A percentile compares a stretch with the other conserved stretches of the same genome.
phyloP scores from a whole-genome alignment of 352 stramenopile species.

The Pythium angustatum region DNA sequence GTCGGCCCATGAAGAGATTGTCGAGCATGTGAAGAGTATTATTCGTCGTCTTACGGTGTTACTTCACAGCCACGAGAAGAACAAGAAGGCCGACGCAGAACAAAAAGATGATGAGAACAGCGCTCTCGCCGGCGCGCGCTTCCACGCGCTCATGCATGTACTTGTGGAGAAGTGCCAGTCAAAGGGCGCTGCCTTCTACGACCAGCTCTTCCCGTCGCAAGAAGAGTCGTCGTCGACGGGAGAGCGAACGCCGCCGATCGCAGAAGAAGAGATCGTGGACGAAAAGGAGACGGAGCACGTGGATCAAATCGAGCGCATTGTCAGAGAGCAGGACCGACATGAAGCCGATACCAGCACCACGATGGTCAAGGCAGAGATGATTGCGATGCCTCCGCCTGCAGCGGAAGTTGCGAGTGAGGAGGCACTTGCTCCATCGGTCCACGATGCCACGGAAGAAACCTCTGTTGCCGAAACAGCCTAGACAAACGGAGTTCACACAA shows the following conservation, averaged over 20 bases:
- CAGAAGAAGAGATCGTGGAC: slow-evolving; percentile 10
- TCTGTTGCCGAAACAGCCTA: not conserved
- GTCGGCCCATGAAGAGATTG: slow-evolving; percentile 71
- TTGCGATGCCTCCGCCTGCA: not conserved
- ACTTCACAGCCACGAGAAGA: slow-evolving; percentile 31
- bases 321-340: no score
- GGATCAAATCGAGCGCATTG: not conserved
- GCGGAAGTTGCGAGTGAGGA: not conserved
- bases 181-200: slow-evolving; percentile 38
- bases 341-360: no score
- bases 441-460: slow-evolving; percentile 11
- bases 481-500: not conserved
- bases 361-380: not conserved
- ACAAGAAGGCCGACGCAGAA: slow-evolving; percentile 1
- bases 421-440: slow-evolving; percentile 8
- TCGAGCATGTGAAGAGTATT: slow-evolving; percentile 67
- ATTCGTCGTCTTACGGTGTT: slow-evolving; percentile 51
- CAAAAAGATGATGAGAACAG: not conserved
- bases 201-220: slow-evolving; percentile 55
- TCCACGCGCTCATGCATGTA: slow-evolving; percentile 47
- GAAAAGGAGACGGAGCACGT: not conserved
- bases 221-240: slow-evolving; percentile 42
- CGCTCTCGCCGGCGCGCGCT: slow-evolving; percentile 19
- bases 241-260: slow-evolving; percentile 17
- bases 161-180: slow-evolving; percentile 61